Evolutionary conservation across 2,329 filamentous ascomycete species (phyloP), one percentile per base, ranked within the genome.

Genomic region (Xylariaceae sp.): DNA sequence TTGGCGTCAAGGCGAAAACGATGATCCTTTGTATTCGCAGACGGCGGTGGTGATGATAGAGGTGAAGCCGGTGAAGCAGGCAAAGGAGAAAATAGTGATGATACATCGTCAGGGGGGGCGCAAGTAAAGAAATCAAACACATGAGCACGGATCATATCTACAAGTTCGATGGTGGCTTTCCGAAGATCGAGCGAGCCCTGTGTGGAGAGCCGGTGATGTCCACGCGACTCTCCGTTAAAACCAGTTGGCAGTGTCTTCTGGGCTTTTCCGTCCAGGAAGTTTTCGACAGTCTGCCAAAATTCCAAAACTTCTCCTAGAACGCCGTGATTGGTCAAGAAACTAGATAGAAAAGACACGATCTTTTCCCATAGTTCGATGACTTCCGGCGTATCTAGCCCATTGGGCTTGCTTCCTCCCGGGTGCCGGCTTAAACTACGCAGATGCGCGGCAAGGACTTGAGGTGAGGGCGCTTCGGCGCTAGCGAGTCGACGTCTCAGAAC

Each of bases 331-430:
- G 90, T 91, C 0, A 99, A 75, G 40, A 99, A 77, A 42, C 80
- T 83, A 7, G 75, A 85, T 57, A 97, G 70, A 59, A 90, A 94
- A 0, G 80, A 75, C 56, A 89, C 76, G 60, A 95, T 85, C 68
- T 91, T 89, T 65, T 96, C 91, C 94, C 94, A 99, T 57, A 97
- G 80, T 62, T 96, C 91, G 60, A 95, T 80, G 11, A 96, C 80
- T 46, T 92, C 86, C 2, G 86, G 74, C 0, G 86, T 84, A 69
- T 99, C 94, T n/a, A 91, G 79, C 8, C 85, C 81, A 29, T 79
- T 76, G 7, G 76, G 73, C 61, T 80, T 81, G 53, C 81, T 82
- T 51, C 84, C 80, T 4, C 84, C 75, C 1, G 80, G 76, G 65
- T 88, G 88, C 5, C 85, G 84, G 12, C 83, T 81, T 1, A 94